These are phyloP conservation scores for Cubamyces lactineus DNA, from an alignment of 768 basidiomycete genomes.

Conservation along the genomic window DNA sequence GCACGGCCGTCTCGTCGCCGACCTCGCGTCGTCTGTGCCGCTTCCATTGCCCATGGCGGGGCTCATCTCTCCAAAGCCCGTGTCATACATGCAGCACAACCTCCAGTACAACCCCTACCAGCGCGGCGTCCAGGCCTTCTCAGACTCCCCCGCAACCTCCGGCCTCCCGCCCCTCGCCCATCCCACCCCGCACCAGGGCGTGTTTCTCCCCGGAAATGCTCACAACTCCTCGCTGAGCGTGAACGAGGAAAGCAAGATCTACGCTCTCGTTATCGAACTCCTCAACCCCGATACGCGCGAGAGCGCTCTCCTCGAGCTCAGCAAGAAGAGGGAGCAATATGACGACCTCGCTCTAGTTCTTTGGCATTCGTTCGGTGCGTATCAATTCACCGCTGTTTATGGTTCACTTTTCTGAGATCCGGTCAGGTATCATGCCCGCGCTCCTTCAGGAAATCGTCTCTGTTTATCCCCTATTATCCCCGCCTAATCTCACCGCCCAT, in stretches of 20 bases:
- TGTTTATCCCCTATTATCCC: constrained; percentile 94
- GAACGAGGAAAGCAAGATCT: constrained; percentile 82
- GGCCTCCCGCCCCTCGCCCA: constrained; percentile 54
- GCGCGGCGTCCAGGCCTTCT: constrained; percentile 55
- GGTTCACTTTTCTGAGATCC: background rate
- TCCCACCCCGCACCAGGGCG: constrained; percentile 46
- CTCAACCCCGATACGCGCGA: constrained; percentile 86
- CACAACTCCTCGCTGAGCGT: constrained; percentile 27
- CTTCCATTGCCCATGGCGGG: constrained; percentile 33
- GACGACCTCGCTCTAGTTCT: constrained; percentile 97
- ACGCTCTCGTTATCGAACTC: constrained; percentile 84
- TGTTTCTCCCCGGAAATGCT: constrained; percentile 34
- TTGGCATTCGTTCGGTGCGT: constrained; percentile 96
- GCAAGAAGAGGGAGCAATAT: constrained; percentile 98
- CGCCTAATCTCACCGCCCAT: constrained; percentile 95
- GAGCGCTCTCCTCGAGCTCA: constrained; percentile 88
- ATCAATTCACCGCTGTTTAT: background rate
- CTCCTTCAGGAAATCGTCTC: constrained; percentile 97
- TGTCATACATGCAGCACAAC: constrained; percentile 59
- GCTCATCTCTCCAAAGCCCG: constrained; percentile 37
- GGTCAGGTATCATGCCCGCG: constrained; percentile 92
- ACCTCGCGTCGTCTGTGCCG: constrained; percentile 11
- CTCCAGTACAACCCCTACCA: constrained; percentile 63
- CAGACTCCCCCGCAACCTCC: constrained; percentile 64
- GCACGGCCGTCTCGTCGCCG: constrained; percentile 9